Base-by-base conservation (phyloP, 2,329 filamentous ascomycete species). In the Trichoderma cornu-damae region DNA sequence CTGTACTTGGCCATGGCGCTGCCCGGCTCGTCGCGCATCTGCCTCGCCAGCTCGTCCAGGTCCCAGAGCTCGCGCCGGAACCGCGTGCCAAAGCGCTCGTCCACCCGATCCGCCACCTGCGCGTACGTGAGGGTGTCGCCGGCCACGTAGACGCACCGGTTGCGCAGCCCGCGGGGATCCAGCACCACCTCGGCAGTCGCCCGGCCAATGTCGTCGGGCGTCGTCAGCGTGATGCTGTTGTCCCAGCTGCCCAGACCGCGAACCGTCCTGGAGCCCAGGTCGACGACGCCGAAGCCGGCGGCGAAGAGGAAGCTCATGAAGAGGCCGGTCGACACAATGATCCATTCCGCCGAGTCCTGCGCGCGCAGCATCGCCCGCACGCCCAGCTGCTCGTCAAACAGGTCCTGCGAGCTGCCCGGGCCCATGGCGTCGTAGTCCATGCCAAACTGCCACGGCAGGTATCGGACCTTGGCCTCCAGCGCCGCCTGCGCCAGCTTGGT, bases 391-490 rank as follows among this genome's bases (percentile, higher is more conserved):
- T 88, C 86, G 59, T 85, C 84, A 63, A 89, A 89, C 12, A 89
- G 65, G 32, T 83, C 79, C 68, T 88, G 85, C 42, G 80, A 73
- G 24, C 79, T 82, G 0, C 80, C 79, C 0, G 72, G 68, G 0
- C 84, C 84, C 14, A 88, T 81, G 26, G 73, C 67, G 57, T 89
- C 85, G 69, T 89, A 90, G 66, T 90, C 84, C 22, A 88, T 81
- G 1, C 87, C 87, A 67, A 85, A 89, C 68, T 90, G 86, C 87
- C 87, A 90, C 0, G 87, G 86, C 16, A 89, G 77, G 65, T 79
- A 89, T 12, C 69, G 62, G 0, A 79, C 76, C 0, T 72, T 69
- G 0, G 80, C 83, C 9, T 69, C 67, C 0, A 89, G 69, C 0
- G 78, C 80, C 0, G 85, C 84, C 9, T 73, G 65, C 0, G 80